A percentile compares a stretch with the other conserved stretches of the same genome.
Evolutionary conservation across 1,284 basidiomycete species (phyloP).

Genomic region (Sanghuangporus sanghuang): DNA sequence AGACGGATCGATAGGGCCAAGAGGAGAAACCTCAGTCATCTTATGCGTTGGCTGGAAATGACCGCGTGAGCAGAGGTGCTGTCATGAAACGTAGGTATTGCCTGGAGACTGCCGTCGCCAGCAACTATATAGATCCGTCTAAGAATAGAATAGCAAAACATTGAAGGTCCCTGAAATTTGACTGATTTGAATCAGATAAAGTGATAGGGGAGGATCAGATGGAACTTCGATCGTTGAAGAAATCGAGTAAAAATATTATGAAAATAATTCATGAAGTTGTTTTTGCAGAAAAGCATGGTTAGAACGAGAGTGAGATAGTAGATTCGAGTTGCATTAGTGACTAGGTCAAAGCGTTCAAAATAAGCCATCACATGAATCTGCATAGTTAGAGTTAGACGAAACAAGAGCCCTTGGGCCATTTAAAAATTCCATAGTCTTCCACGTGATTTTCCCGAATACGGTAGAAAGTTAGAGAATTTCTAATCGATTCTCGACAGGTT

Average conservation of each 20-base stretch:
- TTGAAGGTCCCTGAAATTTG: not conserved
- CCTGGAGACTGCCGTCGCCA: not conserved
- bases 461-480: not conserved
- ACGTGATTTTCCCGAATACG: not conserved
- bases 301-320: too few relatives aligned
- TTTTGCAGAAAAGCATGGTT: too few relatives aligned
- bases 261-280: too few relatives aligned
- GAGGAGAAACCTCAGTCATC: slow-evolving; percentile 31
- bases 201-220: not conserved
- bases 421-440: not conserved
- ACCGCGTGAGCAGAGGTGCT: not conserved
- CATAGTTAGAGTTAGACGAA: not conserved
- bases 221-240: not conserved
- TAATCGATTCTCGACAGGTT: too few relatives aligned
- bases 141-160: not conserved
- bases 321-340: not conserved
- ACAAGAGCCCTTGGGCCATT: not conserved
- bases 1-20: slow-evolving; percentile 51
- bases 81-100: not conserved
- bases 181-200: not conserved
- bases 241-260: too few relatives aligned
- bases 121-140: not conserved
- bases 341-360: not conserved
- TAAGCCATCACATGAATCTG: too few relatives aligned
- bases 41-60: not conserved